phyloP scores from a whole-genome alignment of 176 grass and related monocot species.

The Eleusine indica region DNA sequence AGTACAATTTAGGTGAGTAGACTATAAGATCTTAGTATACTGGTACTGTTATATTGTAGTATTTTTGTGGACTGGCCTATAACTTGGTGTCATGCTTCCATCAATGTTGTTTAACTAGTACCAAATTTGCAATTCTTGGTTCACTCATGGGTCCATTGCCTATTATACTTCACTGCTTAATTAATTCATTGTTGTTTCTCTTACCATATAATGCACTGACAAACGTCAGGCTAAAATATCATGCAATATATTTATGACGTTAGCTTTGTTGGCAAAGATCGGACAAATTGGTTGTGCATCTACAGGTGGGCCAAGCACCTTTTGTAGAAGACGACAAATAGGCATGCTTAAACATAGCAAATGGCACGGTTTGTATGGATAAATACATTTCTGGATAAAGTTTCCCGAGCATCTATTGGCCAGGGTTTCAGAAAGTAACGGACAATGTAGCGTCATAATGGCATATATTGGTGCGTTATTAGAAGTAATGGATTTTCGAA shows the following conservation, averaged over 20 bases:
- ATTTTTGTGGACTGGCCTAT: not conserved
- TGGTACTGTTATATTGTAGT: not conserved
- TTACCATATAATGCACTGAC: slow-evolving; percentile 14
- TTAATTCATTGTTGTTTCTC: not conserved
- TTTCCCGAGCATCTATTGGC: not conserved
- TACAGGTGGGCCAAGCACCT: not conserved
- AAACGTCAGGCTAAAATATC: not conserved
- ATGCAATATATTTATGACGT: not conserved
- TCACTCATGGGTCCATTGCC: not conserved
- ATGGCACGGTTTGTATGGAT: not conserved
- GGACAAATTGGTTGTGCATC: not conserved
- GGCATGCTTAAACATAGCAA: not conserved
- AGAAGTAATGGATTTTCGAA: not conserved
- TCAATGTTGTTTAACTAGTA: not conserved
- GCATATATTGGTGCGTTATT: not conserved
- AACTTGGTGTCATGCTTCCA: not conserved
- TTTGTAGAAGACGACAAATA: slow-evolving; percentile 29
- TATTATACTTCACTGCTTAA: not conserved
- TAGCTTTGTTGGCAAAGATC: not conserved
- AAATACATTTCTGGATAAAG: slow-evolving; percentile 11
- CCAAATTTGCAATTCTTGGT: not conserved
- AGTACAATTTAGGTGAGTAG: not conserved
- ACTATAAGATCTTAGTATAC: slow-evolving; percentile 3
- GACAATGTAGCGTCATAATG: not conserved
- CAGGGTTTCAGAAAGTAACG: slow-evolving; percentile 16